Conservation (phyloP, 116 monocot species). For the Zostera marina region DNA sequence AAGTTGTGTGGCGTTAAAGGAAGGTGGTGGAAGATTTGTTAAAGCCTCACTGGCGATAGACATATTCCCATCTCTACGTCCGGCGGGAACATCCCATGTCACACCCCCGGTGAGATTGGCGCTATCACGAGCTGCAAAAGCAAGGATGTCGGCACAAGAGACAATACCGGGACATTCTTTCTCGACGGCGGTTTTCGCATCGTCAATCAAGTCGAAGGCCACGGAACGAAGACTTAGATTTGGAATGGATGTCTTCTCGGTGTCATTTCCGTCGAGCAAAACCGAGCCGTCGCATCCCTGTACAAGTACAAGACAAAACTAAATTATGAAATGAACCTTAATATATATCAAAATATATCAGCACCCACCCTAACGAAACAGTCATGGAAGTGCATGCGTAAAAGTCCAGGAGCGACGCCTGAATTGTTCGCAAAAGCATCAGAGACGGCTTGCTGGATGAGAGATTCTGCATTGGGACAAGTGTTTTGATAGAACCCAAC, state of each 20-base stretch:
- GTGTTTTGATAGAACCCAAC: no score
- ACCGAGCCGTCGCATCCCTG: conserved; percentile 61
- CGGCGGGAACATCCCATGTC: conserved; percentile 65
- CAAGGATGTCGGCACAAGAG: conserved; percentile 53
- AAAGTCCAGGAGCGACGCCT: no score
- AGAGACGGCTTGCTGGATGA: no score
- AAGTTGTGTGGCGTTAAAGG: background rate
- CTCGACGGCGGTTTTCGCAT: conserved; percentile 27
- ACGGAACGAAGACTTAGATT: conserved; percentile 33
- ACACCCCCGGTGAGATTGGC: conserved; percentile 31
- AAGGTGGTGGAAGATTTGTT: background rate
- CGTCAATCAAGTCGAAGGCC: conserved; percentile 42
- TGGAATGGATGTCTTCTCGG: conserved; percentile 32
- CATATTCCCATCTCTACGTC: conserved; percentile 6
- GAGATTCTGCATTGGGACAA: no score
- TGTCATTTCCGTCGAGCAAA: conserved; percentile 19
- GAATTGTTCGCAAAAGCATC: no score
- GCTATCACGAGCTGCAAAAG: no score
- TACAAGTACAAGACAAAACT: background rate
- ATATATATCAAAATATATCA: conserved; percentile 2
- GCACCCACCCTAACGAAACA: conserved; percentile 64
- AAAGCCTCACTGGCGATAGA: background rate
- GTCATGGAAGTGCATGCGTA: conserved; percentile 79
- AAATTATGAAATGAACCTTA: no score
- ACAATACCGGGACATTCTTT: conserved; percentile 43